Evolutionary conservation across 805 yeast genomes (phyloP).

Genomic region (Sugiyamaella boreocaroliniensis): DNA sequence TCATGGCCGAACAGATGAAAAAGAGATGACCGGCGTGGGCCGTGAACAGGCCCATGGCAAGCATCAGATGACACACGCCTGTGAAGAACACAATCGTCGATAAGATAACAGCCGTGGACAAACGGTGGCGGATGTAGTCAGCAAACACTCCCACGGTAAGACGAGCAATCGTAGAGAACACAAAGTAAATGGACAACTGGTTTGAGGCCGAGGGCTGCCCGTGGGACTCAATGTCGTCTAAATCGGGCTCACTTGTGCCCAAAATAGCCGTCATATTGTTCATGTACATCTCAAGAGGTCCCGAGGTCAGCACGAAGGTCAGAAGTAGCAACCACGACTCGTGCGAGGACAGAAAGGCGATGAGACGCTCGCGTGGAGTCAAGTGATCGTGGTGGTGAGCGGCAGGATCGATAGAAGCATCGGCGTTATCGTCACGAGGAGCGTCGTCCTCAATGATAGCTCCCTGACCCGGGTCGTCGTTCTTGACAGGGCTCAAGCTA

Average conservation of each 20-base stretch:
- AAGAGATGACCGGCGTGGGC: constrained; percentile 17
- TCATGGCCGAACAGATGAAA: constrained; percentile 39
- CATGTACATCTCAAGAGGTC: constrained; percentile 80
- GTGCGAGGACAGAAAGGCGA: constrained; percentile 40
- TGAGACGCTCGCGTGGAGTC: constrained; percentile 24
- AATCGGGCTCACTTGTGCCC: constrained; percentile 31
- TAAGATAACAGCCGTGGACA: constrained; percentile 27
- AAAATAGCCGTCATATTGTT: constrained; percentile 75
- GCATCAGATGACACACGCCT: constrained; percentile 32
- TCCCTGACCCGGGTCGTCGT: constrained; percentile 15
- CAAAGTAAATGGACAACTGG: constrained; percentile 53
- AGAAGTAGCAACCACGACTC: constrained; percentile 58
- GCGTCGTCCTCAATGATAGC: constrained; percentile 14
- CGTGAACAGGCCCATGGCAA: constrained; percentile 23
- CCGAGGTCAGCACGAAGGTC: constrained; percentile 61
- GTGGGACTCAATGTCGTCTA: constrained; percentile 7
- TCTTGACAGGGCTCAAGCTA: constrained; percentile 20
- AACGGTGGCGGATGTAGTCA: constrained; percentile 44
- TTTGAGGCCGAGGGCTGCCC: constrained; percentile 20
- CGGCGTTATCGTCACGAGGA: constrained; percentile 32
- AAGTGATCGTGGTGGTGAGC: constrained; percentile 12
- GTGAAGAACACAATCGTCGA: constrained; percentile 32
- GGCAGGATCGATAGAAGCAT: not conserved
- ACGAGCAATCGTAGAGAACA: constrained; percentile 65
- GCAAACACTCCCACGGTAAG: constrained; percentile 60